phyloP scores from a whole-genome alignment of 176 grass and related monocot species.

The Thalia dealbata region DNA sequence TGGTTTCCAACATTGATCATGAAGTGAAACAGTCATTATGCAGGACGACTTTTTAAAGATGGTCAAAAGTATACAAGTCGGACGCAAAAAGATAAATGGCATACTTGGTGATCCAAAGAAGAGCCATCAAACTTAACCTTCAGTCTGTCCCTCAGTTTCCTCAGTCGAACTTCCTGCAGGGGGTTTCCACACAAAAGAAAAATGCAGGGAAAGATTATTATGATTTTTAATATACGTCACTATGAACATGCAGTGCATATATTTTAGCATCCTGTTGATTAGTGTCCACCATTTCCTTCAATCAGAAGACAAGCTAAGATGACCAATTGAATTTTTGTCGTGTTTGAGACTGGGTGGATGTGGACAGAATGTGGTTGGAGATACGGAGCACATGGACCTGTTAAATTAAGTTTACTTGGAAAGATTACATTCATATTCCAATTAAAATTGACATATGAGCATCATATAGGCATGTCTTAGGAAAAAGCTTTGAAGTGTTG shows the following conservation, averaged over 20 bases:
- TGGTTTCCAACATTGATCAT: background rate
- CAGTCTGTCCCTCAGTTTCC: constrained; percentile 52
- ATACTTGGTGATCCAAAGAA: constrained; percentile 70
- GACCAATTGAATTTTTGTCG: background rate
- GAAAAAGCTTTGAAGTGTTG: no score
- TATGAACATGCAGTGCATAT: background rate
- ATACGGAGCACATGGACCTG: no score
- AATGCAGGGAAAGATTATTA: background rate
- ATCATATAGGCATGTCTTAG: no score
- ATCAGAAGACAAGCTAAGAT: background rate
- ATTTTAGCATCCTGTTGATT: no score
- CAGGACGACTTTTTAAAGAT: no score
- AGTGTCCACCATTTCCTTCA: background rate
- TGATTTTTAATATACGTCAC: background rate
- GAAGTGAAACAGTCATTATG: no score
- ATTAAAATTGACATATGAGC: no score
- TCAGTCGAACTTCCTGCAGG: constrained; percentile 84
- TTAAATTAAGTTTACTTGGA: no score
- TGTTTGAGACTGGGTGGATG: no score
- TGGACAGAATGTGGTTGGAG: no score
- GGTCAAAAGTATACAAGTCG: background rate
- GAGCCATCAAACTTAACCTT: constrained; percentile 77
- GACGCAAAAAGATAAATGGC: background rate
- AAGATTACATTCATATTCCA: no score
- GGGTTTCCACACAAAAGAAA: constrained; percentile 6